These are phyloP conservation scores for Yamadazyma phyllophila DNA, from an alignment of 805 yeast genomes.

Conservation along the genomic window DNA sequence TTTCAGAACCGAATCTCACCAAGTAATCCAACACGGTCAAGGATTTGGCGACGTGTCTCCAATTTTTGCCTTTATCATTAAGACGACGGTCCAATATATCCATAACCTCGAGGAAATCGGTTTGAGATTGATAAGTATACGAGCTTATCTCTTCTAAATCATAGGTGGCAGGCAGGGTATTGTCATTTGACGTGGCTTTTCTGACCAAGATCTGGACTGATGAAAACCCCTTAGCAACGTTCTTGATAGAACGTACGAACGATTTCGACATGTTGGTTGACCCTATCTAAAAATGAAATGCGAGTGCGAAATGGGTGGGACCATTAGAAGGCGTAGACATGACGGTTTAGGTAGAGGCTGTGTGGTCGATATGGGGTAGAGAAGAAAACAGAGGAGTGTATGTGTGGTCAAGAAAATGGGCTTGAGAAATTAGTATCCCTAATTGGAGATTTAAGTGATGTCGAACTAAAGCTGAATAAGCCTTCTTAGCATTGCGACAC, in stretches of 20 bases:
- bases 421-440: too few relatives aligned
- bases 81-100: conserved; percentile 90
- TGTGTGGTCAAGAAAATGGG: too few relatives aligned
- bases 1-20: conserved; percentile 81
- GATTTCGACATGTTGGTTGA: conserved; percentile 60
- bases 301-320: conserved; percentile 6
- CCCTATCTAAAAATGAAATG: conserved; percentile 2
- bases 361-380: background rate
- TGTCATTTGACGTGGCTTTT: conserved; percentile 87
- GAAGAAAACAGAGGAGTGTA: background rate
- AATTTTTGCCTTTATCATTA: conserved; percentile 94
- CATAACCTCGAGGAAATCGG: conserved; percentile 84
- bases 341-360: background rate
- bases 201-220: conserved; percentile 83
- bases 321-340: background rate
- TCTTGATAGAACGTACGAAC: conserved; percentile 79
- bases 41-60: conserved; percentile 95
- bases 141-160: conserved; percentile 84
- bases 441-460: too few relatives aligned
- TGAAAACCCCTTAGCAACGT: conserved; percentile 87
- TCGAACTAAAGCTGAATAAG: too few relatives aligned
- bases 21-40: conserved; percentile 85
- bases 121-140: conserved; percentile 62
- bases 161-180: conserved; percentile 75
- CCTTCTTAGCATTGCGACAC: too few relatives aligned